Evolutionary conservation across 805 yeast genomes (phyloP).

Genomic region (Starmerella tilneyi): DNA sequence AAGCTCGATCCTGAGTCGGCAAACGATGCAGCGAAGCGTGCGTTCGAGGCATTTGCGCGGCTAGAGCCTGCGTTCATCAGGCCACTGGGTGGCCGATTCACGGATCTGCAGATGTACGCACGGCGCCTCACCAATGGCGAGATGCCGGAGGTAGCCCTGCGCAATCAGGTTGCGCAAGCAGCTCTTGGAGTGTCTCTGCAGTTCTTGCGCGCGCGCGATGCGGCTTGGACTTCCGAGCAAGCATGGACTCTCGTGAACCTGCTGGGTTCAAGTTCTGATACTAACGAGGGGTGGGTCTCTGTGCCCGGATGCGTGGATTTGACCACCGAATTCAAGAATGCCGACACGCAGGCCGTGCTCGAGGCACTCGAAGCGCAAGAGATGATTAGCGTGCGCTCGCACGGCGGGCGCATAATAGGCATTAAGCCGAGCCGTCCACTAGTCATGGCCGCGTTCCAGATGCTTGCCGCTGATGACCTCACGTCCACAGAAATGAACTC

Average conservation of each 20-base stretch:
- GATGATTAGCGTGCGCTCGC: constrained; percentile 57
- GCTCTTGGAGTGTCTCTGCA: constrained; percentile 81
- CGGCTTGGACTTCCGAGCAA: constrained; percentile 61
- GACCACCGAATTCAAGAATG: constrained; percentile 33
- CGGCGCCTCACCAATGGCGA: constrained; percentile 87
- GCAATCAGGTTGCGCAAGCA: constrained; percentile 72
- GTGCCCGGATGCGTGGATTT: constrained; percentile 24
- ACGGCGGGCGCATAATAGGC: constrained; percentile 59
- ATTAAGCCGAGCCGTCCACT: constrained; percentile 78
- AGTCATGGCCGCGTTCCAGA: constrained; percentile 65
- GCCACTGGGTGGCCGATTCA: constrained; percentile 90
- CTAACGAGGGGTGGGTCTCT: constrained; percentile 17
- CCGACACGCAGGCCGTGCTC: constrained; percentile 39
- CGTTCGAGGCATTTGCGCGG: constrained; percentile 21
- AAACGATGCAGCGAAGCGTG: constrained; percentile 4
- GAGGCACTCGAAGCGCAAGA: constrained; percentile 71
- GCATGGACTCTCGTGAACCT: constrained; percentile 74
- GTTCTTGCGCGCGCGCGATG: constrained; percentile 38
- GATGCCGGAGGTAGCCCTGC: constrained; percentile 59
- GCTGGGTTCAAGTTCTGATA: constrained; percentile 35
- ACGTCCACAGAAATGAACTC: constrained; percentile 55
- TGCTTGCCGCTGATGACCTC: constrained; percentile 47
- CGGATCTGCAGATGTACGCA: constrained; percentile 81
- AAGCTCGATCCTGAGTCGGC: constrained; percentile 7
- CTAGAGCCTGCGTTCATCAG: constrained; percentile 34